A percentile compares a stretch with the other conserved stretches of the same genome.
Evolutionary conservation across 2,329 filamentous ascomycete species (phyloP).

Genomic region (Escovopsis sp.): DNA sequence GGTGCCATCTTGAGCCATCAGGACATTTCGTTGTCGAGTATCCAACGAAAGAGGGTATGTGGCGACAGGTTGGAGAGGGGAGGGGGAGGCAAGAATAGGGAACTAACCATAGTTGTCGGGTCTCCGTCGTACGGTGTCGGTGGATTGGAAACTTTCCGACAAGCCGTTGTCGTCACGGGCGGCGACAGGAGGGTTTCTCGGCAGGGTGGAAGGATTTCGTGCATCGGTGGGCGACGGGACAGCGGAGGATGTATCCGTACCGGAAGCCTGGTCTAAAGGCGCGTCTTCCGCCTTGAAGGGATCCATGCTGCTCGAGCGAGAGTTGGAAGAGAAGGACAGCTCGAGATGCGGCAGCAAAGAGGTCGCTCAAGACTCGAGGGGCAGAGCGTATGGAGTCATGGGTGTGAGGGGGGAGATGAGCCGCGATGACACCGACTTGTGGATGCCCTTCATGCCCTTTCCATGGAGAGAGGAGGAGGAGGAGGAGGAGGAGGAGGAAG

Average conservation of each 20-base stretch:
- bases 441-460: not conserved
- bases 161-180: constrained; percentile 27
- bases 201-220: constrained; percentile 21
- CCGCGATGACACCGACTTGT: not conserved
- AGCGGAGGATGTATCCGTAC: constrained; percentile 22
- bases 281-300: constrained; percentile 19
- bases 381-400: not conserved
- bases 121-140: constrained; percentile 44
- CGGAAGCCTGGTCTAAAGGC: constrained; percentile 20
- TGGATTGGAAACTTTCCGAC: constrained; percentile 42
- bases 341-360: not conserved
- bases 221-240: constrained; percentile 36
- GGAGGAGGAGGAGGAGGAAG: not conserved
- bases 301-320: constrained; percentile 25
- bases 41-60: too few relatives aligned
- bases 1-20: not conserved
- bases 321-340: not conserved
- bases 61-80: too few relatives aligned
- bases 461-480: too few relatives aligned
- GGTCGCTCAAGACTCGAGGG: not conserved
- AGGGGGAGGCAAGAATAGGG: not conserved
- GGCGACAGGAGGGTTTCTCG: constrained; percentile 20
- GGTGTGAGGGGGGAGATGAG: not conserved
- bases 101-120: constrained; percentile 43
- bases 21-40: too few relatives aligned